Percentiles rank a stretch among this genome's conserved stretches.
phyloP scores from a whole-genome alignment of 2,329 filamentous ascomycete species.

The Leptographium wingfieldii region DNA sequence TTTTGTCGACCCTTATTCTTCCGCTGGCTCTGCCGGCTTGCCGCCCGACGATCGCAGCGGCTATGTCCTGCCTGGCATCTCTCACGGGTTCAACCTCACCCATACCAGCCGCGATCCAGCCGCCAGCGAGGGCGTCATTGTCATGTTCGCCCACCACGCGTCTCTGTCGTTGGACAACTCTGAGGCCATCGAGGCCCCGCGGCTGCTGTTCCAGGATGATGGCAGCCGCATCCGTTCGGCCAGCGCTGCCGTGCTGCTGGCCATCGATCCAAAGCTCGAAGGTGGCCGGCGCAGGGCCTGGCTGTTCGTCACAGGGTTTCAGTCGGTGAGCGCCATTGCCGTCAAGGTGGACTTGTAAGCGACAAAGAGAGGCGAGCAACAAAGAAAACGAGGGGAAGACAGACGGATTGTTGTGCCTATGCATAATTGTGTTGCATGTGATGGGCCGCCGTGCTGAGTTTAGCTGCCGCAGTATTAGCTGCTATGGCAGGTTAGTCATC shows the following conservation, averaged over 20 bases:
- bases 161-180: neutral
- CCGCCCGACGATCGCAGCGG: conserved; percentile 36
- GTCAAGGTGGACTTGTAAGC: conserved; percentile 36
- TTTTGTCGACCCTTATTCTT: conserved; percentile 38
- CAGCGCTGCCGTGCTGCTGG: conserved; percentile 39
- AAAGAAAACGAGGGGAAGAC: neutral
- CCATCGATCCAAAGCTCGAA: conserved; percentile 33
- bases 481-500: too few species aligned
- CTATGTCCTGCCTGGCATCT: conserved; percentile 36
- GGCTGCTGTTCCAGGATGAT: conserved; percentile 45
- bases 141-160: conserved; percentile 26
- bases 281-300: conserved; percentile 35
- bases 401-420: neutral
- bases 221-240: conserved; percentile 34
- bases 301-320: conserved; percentile 45
- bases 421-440: too few species aligned
- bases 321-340: conserved; percentile 35
- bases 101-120: conserved; percentile 19
- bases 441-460: too few species aligned
- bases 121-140: conserved; percentile 29
- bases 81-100: conserved; percentile 25
- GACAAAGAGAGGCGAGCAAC: neutral
- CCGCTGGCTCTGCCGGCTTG: conserved; percentile 15
- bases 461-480: too few species aligned
- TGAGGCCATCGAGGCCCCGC: conserved; percentile 18